phyloP scores from a whole-genome alignment of 2,329 filamentous ascomycete species.

The Colletotrichum tofieldiae region DNA sequence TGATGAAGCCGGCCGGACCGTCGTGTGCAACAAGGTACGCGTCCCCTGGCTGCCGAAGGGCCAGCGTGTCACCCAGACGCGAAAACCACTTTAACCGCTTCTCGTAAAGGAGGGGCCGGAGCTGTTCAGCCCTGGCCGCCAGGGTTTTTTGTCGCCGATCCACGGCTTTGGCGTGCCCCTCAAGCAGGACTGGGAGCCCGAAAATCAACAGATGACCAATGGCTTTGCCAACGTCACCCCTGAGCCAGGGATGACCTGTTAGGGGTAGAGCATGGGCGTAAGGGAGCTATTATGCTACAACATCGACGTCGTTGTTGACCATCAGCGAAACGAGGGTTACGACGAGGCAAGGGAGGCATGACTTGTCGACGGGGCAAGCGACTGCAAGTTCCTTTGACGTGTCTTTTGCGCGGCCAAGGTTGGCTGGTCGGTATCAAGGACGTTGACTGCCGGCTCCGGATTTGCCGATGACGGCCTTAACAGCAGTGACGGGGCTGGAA shows the following conservation, averaged over 20 bases:
- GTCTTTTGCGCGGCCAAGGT: conserved; percentile 27
- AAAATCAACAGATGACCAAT: conserved; percentile 6
- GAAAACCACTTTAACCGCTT: conserved; percentile 19
- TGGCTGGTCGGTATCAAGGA: conserved; percentile 14
- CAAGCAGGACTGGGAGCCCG: background rate
- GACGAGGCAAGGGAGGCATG: conserved; percentile 35
- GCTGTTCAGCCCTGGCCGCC: conserved; percentile 23
- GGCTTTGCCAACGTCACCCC: conserved; percentile 17
- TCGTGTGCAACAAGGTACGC: conserved; percentile 8
- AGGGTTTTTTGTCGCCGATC: conserved; percentile 11
- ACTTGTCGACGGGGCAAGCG: conserved; percentile 2
- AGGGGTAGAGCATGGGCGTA: background rate
- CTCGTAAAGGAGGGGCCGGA: conserved; percentile 29
- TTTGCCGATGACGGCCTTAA: background rate
- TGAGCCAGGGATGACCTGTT: conserved; percentile 22
- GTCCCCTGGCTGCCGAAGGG: conserved; percentile 10
- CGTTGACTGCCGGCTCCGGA: conserved; percentile 16
- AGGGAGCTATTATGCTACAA: conserved; percentile 11
- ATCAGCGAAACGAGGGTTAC: background rate
- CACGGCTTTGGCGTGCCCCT: conserved; percentile 12
- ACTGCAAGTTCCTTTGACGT: conserved; percentile 21
- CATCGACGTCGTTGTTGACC: conserved; percentile 20
- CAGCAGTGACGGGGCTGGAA: background rate
- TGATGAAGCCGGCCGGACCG: background rate
- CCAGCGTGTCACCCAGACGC: conserved; percentile 29